Base-by-base conservation (phyloP, 2,329 filamentous ascomycete species). In the Magnaporthiopsis incrustans region DNA sequence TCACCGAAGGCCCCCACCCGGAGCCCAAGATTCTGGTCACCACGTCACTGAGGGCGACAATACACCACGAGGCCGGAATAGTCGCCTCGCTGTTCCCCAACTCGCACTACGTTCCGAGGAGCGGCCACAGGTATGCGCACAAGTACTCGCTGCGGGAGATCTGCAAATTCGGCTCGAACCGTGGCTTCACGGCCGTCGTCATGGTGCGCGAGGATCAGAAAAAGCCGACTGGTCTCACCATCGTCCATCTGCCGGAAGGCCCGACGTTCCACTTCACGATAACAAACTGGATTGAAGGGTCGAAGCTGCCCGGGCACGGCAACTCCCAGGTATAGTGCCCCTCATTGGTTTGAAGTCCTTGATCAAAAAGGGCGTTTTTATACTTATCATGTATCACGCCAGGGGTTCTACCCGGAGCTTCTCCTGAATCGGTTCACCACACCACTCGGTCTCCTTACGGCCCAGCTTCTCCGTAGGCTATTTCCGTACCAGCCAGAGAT, bases 131-230 rank as follows among this genome's bases (percentile, higher is more conserved):
- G 63, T 92, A 93, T 75, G 86, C 87, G 11, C 88, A 97, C 81
- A 96, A 96, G 74, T 98, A 97, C 79, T 94, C 89, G 30, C 83
- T 99, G 30, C 85, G 90, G 61, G 95, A 99, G 75, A 98, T 99
- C 69, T 86, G 90, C 71, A 85, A 87, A 68, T 98, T 94, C 73
- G 94, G 94, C 50, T 76, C 85, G 18, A 92, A 94, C 71, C 84
- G 92, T 59, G 86, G 89, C 57, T 98, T 91, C 77, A 97, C 92
- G 0, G 85, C 92, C 30, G 81, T 99, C 3, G 79, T 97, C 2
- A 85, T 99, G 22, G 79, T 97, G 22, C 91, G 92, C 72, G 93
- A 99, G 76, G 92, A 97, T 73, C 85, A 87, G 69, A 99, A 99
- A 78, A 87, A 85, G 71, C 90, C 92, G 0, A 88, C 87, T 18